A percentile compares a stretch with the other conserved stretches of the same genome.
These are phyloP conservation scores for Lupinus albus DNA, from an alignment of 306 rosid genomes.

Conservation along the genomic window DNA sequence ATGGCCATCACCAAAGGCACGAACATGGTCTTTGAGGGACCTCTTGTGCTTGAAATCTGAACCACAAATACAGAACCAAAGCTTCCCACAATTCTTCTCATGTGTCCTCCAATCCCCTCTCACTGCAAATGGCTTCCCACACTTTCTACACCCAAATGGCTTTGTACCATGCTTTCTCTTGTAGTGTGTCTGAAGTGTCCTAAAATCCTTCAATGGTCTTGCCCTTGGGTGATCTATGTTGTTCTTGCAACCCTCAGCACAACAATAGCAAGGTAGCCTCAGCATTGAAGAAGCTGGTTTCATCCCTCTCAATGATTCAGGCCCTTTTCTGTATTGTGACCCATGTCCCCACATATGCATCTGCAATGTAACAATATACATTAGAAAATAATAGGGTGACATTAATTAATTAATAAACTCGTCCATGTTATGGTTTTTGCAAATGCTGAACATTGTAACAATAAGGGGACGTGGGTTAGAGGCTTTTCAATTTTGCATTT, in stretches of 20 bases:
- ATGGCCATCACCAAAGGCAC: constrained; percentile 84
- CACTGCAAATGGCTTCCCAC: constrained; percentile 82
- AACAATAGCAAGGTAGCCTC: constrained; percentile 89
- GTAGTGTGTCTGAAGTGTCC: constrained; percentile 93
- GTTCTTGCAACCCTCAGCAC: constrained; percentile 92
- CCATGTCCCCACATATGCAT: constrained; percentile 99
- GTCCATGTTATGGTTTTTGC: too few species aligned
- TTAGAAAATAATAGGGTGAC: background rate
- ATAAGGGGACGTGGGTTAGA: too few species aligned
- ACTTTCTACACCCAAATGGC: constrained; percentile 84
- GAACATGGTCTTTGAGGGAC: constrained; percentile 85
- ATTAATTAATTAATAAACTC: background rate
- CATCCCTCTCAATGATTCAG: constrained; percentile 81
- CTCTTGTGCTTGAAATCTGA: constrained; percentile 95
- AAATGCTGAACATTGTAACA: too few species aligned
- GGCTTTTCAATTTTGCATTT: too few species aligned
- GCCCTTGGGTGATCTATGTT: constrained; percentile 82
- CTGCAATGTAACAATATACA: constrained; percentile 37
- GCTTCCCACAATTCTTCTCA: constrained; percentile 93
- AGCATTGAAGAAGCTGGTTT: constrained; percentile 75
- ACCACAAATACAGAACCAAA: constrained; percentile 95
- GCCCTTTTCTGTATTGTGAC: constrained; percentile 84
- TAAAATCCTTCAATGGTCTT: constrained; percentile 80
- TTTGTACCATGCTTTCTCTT: constrained; percentile 91
- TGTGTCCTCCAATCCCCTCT: constrained; percentile 97